Evolutionary conservation across 2,329 filamentous ascomycete genomes (phyloP), one percentile per base, ranked within the genome.

Genomic region (Mariannaea sp.): DNA sequence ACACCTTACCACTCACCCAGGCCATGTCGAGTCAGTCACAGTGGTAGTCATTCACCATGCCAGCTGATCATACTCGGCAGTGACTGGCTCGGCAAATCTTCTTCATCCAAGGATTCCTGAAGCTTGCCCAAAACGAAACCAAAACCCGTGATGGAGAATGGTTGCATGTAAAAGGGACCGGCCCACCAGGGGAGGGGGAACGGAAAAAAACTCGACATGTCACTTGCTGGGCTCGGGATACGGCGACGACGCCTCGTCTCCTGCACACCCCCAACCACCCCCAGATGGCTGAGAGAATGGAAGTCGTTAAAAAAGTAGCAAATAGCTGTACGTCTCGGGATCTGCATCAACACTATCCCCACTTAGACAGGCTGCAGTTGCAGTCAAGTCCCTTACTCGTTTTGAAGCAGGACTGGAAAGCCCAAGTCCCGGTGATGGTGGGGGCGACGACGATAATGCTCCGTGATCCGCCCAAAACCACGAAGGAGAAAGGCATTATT

Each of bases 31-130:
- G 26, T 27, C 26, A 24, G 22, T 8, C 22, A 43, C n/a, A 38
- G 10, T 30, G 22, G 29, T 30, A 43, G 14, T 20, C 24, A 38
- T 32, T 26, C 39, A 32, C 50, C 44, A 48, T 39, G 32, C 48
- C 47, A 39, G 30, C 13, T 29, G 29, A 16, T 12, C 22, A 43
- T 43, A n/a, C n/a, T 12, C 19, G 39, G 29, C 20, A 6, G 17
- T 30, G 30, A 33, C 26, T 20, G 16, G 20, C 30, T 16, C 33
- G 48, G 40, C n/a, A 45, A 16, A 40, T 30, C 16, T 19, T 41
- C n/a, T n/a, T n/a, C n/a, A n/a, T n/a, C n/a, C n/a, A n/a, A n/a
- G n/a, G n/a, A n/a, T n/a, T 44, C 45, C 48, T 45, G 35, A 45
- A 45, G 49, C 20, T 16, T 41, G 41, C 29, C 40, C 16, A 35